Base-by-base conservation (phyloP, 495 filamentous ascomycete genomes). In the Penicillium samsonianum region DNA sequence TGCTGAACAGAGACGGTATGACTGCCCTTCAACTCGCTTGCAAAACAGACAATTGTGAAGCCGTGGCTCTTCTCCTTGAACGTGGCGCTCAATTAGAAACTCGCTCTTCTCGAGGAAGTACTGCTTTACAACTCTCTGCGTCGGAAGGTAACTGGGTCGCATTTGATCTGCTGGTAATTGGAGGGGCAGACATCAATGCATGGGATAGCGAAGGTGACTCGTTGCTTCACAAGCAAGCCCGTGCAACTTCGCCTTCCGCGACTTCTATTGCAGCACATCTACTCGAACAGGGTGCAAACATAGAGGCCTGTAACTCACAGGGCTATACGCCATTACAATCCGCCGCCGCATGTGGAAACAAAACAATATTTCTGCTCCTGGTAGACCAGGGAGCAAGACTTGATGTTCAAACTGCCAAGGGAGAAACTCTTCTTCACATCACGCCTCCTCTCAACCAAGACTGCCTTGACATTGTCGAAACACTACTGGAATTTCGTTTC, bases 101-200 rank as follows among this genome's bases (percentile, higher is more conserved):
- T 43, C 66, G 66, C 0, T 69, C 69, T 0, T 22, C 56, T 1
- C 44, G 50, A 8, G 67, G 67, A 0, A 30, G 51, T 1, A 76
- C 68, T 6, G 71, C 73, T 0, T 53, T 74, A 12, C 73, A 76
- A 5, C 2, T 60, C 0, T 64, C 73, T 6, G 71, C 68, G 0
- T 22, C 49, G 16, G 25, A 62, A 12, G 58, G 61, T 2, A 38
- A 76, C 41, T 73, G 69, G 71, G 35, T 66, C 17, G 71, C 66
- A 4, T 70, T 73, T 48, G 70, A 73, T 22, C 54, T 74, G 23
- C 57, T 76, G 1, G 0, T 74, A 0, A 68, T 63, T 12, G 67
- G 64, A 0, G 70, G 73, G 0, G 73, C 71, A 0, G 67, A 76
- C 28, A 67, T 76, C 49, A 73, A 76, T 41, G 61, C 55, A 0